These are phyloP conservation scores for Aureobasidium sp. DNA, from an alignment of 2,329 filamentous ascomycete species.

Conservation along the genomic window DNA sequence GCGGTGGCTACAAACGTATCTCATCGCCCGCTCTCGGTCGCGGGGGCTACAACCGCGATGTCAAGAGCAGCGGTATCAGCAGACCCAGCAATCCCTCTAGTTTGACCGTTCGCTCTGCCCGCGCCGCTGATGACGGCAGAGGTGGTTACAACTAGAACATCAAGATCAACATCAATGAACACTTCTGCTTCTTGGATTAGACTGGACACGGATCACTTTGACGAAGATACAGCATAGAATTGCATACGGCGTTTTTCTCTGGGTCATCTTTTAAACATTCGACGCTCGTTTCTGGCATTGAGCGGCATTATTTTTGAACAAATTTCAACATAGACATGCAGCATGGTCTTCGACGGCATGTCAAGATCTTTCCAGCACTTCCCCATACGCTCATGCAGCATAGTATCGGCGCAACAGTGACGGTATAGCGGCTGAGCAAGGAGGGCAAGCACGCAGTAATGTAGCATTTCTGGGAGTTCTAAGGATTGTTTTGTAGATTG, in stretches of 20 bases:
- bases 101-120: conserved; percentile 16
- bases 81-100: conserved; percentile 14
- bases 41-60: conserved; percentile 26
- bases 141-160: conserved; percentile 32
- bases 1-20: conserved; percentile 49
- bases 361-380: background rate
- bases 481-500: background rate
- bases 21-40: conserved; percentile 20
- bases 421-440: background rate
- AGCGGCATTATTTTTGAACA: background rate
- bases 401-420: background rate
- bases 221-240: background rate
- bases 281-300: background rate
- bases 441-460: background rate
- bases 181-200: background rate
- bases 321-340: background rate
- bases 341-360: conserved; percentile 3
- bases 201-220: background rate
- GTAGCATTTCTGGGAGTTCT: background rate
- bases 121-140: conserved; percentile 22
- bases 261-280: background rate
- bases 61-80: conserved; percentile 17
- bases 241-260: background rate
- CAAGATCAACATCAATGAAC: background rate
- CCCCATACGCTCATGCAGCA: background rate